Conservation (phyloP, 2,329 filamentous ascomycete species). For the Lachnellula subtilissima region DNA sequence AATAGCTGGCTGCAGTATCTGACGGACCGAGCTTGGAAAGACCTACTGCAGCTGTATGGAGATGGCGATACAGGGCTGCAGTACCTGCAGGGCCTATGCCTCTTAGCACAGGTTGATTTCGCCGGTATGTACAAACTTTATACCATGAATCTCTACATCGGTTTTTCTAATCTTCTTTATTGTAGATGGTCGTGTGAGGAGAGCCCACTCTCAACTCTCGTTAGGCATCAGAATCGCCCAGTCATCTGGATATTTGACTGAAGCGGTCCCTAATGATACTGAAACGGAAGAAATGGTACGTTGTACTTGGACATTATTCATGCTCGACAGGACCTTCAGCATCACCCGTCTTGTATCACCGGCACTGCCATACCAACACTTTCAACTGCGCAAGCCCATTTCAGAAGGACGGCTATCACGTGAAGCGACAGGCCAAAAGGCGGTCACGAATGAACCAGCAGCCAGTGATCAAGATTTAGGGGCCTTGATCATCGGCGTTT, state of each 20-base stretch:
- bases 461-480: conserved; percentile 10
- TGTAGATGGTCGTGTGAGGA: conserved; percentile 13
- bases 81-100: conserved; percentile 16
- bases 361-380: conserved; percentile 9
- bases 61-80: conserved; percentile 11
- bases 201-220: conserved; percentile 17
- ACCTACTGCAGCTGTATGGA: conserved; percentile 11
- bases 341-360: conserved; percentile 16
- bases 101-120: conserved; percentile 18
- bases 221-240: conserved; percentile 14
- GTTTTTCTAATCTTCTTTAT: not conserved
- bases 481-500: conserved; percentile 12
- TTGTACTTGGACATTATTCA: conserved; percentile 18
- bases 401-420: conserved; percentile 7
- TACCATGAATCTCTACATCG: not conserved
- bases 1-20: conserved; percentile 7
- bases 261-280: not conserved
- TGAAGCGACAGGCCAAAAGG: not conserved
- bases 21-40: conserved; percentile 11
- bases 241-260: conserved; percentile 10
- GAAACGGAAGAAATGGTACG: conserved; percentile 11
- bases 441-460: not conserved
- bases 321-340: conserved; percentile 17
- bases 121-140: conserved; percentile 8
- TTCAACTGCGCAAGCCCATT: conserved; percentile 9